These are phyloP conservation scores for Colletotrichum graminicola DNA, from an alignment of 2,329 filamentous ascomycete genomes.

Conservation along the genomic window DNA sequence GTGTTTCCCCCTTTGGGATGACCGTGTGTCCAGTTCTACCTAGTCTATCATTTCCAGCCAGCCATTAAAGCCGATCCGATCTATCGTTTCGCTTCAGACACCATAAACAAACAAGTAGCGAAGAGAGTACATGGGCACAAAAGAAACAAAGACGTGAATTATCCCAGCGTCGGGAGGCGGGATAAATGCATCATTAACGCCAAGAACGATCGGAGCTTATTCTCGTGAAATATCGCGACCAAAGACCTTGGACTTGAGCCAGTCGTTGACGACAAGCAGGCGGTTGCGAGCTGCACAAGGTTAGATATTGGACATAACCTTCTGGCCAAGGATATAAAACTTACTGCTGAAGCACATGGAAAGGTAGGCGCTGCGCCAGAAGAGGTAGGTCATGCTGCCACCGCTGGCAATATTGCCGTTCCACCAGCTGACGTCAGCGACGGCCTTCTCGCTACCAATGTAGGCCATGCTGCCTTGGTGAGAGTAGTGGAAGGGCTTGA, in stretches of 20 bases:
- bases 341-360: constrained; percentile 99
- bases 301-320: constrained; percentile 31
- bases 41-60: constrained; percentile 39
- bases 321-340: constrained; percentile 56
- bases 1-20: constrained; percentile 16
- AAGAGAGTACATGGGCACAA: constrained; percentile 25
- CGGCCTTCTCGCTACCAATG: constrained; percentile 97
- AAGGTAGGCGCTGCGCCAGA: constrained; percentile 98
- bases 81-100: constrained; percentile 41
- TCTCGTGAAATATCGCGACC: constrained; percentile 93
- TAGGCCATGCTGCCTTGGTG: constrained; percentile 98
- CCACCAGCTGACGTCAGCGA: constrained; percentile 97
- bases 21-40: constrained; percentile 37
- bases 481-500: constrained; percentile 98
- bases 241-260: constrained; percentile 97
- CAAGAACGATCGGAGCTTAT: constrained; percentile 56
- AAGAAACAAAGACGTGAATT: constrained; percentile 22
- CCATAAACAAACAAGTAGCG: constrained; percentile 31
- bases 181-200: constrained; percentile 31
- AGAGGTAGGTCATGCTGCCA: constrained; percentile 94
- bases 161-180: constrained; percentile 28
- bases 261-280: constrained; percentile 91
- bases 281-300: constrained; percentile 82
- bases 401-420: constrained; percentile 96
- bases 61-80: constrained; percentile 41